These are phyloP conservation scores for Pseudomassariella vexata DNA, from an alignment of 2,329 filamentous ascomycete genomes.

Conservation along the genomic window DNA sequence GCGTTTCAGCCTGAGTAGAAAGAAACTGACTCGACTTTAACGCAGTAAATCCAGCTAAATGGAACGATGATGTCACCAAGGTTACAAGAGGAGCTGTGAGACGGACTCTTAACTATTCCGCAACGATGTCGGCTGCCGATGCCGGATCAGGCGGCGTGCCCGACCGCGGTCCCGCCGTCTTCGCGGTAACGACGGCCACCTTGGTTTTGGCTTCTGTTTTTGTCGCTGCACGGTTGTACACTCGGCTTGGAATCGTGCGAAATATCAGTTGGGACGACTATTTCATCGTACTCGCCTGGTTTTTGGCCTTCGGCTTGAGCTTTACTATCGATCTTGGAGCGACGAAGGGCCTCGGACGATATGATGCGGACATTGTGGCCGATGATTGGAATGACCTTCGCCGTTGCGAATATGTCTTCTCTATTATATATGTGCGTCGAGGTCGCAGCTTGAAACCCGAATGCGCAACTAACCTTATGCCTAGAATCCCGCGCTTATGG, in stretches of 20 bases:
- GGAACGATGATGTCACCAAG: too few species aligned
- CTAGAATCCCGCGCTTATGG: constrained; percentile 83
- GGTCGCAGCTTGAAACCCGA: too few species aligned
- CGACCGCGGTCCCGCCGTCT: constrained; percentile 55
- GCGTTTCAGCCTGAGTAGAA: too few species aligned
- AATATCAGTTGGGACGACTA: constrained; percentile 72
- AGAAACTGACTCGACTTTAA: too few species aligned
- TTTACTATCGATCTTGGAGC: constrained; percentile 62
- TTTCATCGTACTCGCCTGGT: constrained; percentile 75
- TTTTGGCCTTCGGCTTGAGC: constrained; percentile 61
- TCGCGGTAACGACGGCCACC: constrained; percentile 65
- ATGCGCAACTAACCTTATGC: constrained; percentile 2
- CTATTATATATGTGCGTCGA: constrained; percentile 51
- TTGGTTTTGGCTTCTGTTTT: constrained; percentile 68
- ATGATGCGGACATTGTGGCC: constrained; percentile 53
- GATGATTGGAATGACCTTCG: constrained; percentile 47
- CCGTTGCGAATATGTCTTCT: constrained; percentile 57
- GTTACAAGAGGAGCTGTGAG: constrained; percentile 2
- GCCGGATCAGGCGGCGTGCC: constrained; percentile 24
- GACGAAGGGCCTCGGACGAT: constrained; percentile 60
- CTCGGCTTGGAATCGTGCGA: constrained; percentile 66
- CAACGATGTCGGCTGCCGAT: constrained; percentile 1
- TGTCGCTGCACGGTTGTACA: constrained; percentile 68
- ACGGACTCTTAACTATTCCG: neutral
- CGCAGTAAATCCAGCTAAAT: too few species aligned